These are phyloP conservation scores for Umbelopsis sp. DNA, from an alignment of 192 early-diverging fungal species.

Conservation along the genomic window DNA sequence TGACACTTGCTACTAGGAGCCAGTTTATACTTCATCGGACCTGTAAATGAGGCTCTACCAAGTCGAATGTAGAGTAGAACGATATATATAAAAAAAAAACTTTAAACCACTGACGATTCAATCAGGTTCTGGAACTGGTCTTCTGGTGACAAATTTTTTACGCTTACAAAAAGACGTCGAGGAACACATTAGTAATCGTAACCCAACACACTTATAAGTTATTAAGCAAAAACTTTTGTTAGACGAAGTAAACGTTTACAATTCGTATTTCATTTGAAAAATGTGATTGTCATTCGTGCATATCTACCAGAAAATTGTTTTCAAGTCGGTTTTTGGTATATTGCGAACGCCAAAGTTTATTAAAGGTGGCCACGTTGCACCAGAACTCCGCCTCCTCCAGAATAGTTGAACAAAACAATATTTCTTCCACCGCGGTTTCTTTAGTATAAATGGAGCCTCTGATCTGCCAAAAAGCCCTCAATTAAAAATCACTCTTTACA, in stretches of 20 bases:
- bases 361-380: neutral
- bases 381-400: neutral
- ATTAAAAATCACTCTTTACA: neutral
- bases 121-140: constrained; percentile 6
- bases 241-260: no score
- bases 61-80: neutral
- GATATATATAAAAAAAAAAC: neutral
- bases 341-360: neutral
- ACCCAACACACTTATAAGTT: neutral
- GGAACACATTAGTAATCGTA: neutral
- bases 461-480: neutral
- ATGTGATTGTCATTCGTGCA: neutral
- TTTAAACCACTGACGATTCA: neutral
- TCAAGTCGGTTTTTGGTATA: neutral
- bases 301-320: neutral
- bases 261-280: neutral
- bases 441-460: neutral
- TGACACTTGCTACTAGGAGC: neutral
- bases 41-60: neutral
- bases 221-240: neutral
- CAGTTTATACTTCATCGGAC: neutral
- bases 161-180: neutral
- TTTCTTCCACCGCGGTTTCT: no score
- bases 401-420: neutral
- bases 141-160: neutral